Evolutionary conservation across 495 filamentous ascomycete species (phyloP), one percentile per base, ranked within the genome.

Genomic region (Lophiostoma macrostomum): DNA sequence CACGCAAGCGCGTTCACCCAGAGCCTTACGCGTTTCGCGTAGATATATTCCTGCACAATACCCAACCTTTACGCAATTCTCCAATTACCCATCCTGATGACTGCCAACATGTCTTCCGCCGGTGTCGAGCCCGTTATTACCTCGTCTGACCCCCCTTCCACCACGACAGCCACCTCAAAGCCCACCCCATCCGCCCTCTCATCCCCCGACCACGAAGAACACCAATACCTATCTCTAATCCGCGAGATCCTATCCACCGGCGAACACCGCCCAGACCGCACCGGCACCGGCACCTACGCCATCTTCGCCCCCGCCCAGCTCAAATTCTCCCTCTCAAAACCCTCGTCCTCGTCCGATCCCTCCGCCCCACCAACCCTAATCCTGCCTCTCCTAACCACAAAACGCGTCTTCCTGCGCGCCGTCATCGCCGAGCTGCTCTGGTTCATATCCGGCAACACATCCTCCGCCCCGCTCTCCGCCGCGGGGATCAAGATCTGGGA

Each of bases 401-500:
- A 97, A 70, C 89, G 93, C 64, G 93, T 97, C 68, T 96, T 95
- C 77, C 77, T 86, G 27, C 87, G 87, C 54, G 93, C 90, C 67
- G 83, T 98, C 31, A 75, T 97, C 62, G 86, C 84, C 61, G 93
- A 98, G 67, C 87, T 98, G 14, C 86, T 98, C 61, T 98, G 93
- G 93, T 97, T 98, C 73, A 82, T 98, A 64, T 75, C 78, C 24
- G 91, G 89, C 66, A 77, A 70, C 51, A 97, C 93, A 1, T 91
- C 88, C 3, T 86, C 87, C 0, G 61, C 77, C 3, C 74, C 89
- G 0, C 84, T 97, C 19, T 83, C 79, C 36, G 78, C 79, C 8
- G 80, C 83, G 10, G 88, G 88, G 11, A 80, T 97, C 63, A 95
- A 94, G 69, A 97, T 98, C 73, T 98, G 93, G 93, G 93, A 98